Percentiles rank a stretch among this genome's conserved stretches.
phyloP scores from a whole-genome alignment of 225 moss, liverwort and hornwort genomes.

The Sphagnum tenellum region DNA sequence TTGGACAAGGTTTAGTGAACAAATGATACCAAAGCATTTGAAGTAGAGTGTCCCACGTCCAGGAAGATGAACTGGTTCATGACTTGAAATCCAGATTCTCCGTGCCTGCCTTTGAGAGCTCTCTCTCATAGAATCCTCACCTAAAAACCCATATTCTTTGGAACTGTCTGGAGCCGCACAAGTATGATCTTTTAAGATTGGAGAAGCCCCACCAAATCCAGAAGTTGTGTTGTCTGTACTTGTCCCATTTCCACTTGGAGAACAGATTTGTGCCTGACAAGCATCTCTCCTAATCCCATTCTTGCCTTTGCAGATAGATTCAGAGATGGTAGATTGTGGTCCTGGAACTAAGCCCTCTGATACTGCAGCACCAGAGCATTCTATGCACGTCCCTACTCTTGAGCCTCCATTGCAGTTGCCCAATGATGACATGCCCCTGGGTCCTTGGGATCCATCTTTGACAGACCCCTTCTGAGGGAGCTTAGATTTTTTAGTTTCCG shows the following conservation, averaged over 20 bases:
- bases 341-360: no score
- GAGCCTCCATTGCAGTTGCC: no score
- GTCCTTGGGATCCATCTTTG: not conserved
- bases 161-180: not conserved
- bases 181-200: not conserved
- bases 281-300: no score
- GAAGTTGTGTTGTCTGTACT: no score
- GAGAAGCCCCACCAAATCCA: slow-evolving; percentile 12
- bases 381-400: no score
- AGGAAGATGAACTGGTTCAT: slow-evolving; percentile 69
- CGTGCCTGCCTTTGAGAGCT: slow-evolving; percentile 34
- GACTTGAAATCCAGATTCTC: slow-evolving; percentile 84
- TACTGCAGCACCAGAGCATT: no score
- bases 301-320: no score
- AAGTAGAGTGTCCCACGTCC: slow-evolving; percentile 81
- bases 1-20: slow-evolving; percentile 9
- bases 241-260: no score
- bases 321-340: no score
- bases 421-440: no score
- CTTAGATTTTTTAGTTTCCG: slow-evolving; percentile 13
- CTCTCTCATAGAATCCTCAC: slow-evolving; percentile 15
- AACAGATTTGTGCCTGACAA: no score
- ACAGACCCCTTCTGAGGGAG: slow-evolving; percentile 16
- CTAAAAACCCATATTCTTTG: slow-evolving; percentile 1
- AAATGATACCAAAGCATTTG: slow-evolving; percentile 68